Conservation (phyloP, 108 stramenopile species). For the Nitzschia sp. region DNA sequence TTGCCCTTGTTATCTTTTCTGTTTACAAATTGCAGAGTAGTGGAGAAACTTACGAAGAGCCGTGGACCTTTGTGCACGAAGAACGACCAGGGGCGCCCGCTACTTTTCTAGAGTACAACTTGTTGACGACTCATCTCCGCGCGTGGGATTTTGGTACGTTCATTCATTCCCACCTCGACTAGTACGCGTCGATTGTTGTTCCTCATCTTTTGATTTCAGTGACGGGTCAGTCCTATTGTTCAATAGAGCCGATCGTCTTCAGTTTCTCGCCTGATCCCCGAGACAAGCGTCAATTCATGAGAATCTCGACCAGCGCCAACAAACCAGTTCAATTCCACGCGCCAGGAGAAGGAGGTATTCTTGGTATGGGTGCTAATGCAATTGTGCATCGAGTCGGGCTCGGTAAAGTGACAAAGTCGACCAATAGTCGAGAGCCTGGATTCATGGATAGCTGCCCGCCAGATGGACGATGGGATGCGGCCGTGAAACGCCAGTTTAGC, state of each 20-base stretch:
- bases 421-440: conserved; percentile 25
- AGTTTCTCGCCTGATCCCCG: conserved; percentile 57
- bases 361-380: conserved; percentile 79
- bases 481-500: conserved; percentile 73
- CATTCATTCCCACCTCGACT: not conserved
- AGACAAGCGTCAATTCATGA: conserved; percentile 75
- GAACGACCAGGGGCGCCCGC: conserved; percentile 71
- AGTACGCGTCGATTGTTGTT: too few relatives aligned
- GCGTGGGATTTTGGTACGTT: conserved; percentile 68
- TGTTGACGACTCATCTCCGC: conserved; percentile 59
- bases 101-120: conserved; percentile 64
- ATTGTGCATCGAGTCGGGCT: conserved; percentile 74
- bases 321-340: conserved; percentile 63
- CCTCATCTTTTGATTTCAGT: conserved; percentile 12
- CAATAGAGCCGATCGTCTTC: conserved; percentile 70
- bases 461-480: conserved; percentile 62
- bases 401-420: conserved; percentile 37
- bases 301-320: conserved; percentile 60
- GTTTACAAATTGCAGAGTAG: conserved; percentile 29
- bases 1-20: conserved; percentile 75
- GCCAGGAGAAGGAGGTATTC: conserved; percentile 67
- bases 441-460: conserved; percentile 4
- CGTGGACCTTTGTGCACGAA: conserved; percentile 71
- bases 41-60: conserved; percentile 39
- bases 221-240: conserved; percentile 64